These are phyloP conservation scores for Malus sieversii DNA, from an alignment of 306 rosid species.

Conservation along the genomic window DNA sequence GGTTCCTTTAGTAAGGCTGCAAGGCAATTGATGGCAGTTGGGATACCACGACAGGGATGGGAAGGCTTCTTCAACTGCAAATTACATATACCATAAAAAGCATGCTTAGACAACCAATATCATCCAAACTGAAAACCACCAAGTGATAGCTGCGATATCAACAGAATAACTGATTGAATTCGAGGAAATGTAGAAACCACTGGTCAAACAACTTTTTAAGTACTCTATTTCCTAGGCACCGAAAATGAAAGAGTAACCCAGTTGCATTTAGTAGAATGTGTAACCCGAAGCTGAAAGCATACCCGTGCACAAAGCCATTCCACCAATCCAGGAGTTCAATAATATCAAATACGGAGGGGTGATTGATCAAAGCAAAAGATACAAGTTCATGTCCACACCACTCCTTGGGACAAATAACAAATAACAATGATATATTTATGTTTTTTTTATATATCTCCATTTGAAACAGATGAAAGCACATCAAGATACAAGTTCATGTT, in stretches of 20 bases:
- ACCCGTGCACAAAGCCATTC: conserved; percentile 99
- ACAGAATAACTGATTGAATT: not conserved
- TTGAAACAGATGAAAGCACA: conserved; percentile 5
- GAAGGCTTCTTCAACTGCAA: conserved; percentile 85
- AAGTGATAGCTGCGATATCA: not conserved
- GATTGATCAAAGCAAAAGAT: not conserved
- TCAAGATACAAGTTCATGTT: conserved; percentile 17
- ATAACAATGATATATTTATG: not conserved
- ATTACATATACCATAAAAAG: conserved; percentile 9
- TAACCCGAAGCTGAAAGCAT: conserved; percentile 11
- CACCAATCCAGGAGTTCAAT: conserved; percentile 43
- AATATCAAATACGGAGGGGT: too few relatives aligned
- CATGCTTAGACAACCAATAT: not conserved
- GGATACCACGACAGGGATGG: conserved; percentile 75
- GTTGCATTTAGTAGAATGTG: not conserved
- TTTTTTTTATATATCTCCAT: not conserved
- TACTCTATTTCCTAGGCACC: not conserved
- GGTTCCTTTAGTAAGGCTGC: conserved; percentile 88
- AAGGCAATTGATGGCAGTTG: conserved; percentile 74
- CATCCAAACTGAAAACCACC: not conserved
- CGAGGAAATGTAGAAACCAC: not conserved
- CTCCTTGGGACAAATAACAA: not conserved
- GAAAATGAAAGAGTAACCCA: not conserved
- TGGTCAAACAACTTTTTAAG: not conserved
- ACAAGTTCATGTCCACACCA: too few relatives aligned